Evolutionary conservation across 352 stramenopile species (phyloP).

Genomic region (Phytophthora aleatoria): DNA sequence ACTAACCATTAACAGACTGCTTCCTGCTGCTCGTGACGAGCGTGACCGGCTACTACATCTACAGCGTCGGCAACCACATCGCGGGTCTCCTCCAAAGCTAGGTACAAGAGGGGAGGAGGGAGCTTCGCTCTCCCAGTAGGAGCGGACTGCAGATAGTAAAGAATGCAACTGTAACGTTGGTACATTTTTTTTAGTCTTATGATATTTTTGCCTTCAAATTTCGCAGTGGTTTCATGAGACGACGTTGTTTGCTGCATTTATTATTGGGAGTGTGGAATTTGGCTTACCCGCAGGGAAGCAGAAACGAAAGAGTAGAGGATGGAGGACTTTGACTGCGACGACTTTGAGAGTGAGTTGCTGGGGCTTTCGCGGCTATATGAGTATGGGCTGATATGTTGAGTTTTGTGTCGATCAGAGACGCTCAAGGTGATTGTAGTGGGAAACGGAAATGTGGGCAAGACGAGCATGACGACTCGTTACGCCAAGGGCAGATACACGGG

Average conservation of each 20-base stretch:
- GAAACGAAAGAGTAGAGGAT: slow-evolving; percentile 7
- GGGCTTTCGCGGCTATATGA: background rate
- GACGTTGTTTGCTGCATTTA: background rate
- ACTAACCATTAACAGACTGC: slow-evolving; percentile 42
- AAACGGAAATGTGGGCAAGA: slow-evolving; percentile 88
- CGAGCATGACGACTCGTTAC: slow-evolving; percentile 80
- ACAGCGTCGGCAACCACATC: slow-evolving; percentile 61
- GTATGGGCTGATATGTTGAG: slow-evolving; percentile 1
- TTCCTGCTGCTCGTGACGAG: slow-evolving; percentile 75
- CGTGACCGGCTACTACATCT: slow-evolving; percentile 80
- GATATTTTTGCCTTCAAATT: background rate
- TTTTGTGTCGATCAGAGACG: slow-evolving; percentile 45
- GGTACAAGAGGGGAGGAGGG: background rate
- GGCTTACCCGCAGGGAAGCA: background rate
- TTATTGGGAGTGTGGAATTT: slow-evolving; percentile 5
- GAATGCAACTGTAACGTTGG: background rate
- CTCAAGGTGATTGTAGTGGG: slow-evolving; percentile 86
- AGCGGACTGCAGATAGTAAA: background rate
- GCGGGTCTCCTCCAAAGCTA: slow-evolving; percentile 50
- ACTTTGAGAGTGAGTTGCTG: slow-evolving; percentile 68
- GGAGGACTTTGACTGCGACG: slow-evolving; percentile 69
- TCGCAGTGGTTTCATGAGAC: background rate
- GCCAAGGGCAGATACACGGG: slow-evolving; percentile 78
- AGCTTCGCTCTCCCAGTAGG: too few relatives aligned
- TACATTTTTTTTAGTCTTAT: background rate